phyloP scores from a whole-genome alignment of 2,329 filamentous ascomycete species.

The Sporothrix schenckii region DNA sequence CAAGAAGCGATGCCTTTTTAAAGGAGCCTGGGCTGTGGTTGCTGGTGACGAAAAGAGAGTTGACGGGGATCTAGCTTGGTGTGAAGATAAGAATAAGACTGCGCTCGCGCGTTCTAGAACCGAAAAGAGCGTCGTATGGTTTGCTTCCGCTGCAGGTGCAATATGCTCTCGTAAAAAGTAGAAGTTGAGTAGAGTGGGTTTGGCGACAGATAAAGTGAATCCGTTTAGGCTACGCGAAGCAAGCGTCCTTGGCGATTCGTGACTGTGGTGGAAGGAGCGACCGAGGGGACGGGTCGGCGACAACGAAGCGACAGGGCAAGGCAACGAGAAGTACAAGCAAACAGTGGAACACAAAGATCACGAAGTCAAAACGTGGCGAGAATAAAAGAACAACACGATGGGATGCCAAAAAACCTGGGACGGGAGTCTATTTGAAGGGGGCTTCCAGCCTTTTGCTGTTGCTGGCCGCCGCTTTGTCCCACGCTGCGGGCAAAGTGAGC shows the following conservation, averaged over 20 bases:
- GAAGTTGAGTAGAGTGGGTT: not conserved
- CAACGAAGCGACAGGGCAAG: slow-evolving; percentile 20
- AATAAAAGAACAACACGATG: not conserved
- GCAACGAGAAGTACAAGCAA: too few relatives aligned
- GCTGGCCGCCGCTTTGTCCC: not conserved
- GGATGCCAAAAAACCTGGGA: not conserved
- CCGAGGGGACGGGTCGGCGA: slow-evolving; percentile 11
- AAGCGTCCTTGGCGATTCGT: not conserved
- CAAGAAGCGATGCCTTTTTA: not conserved
- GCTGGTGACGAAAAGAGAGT: not conserved
- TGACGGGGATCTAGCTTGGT: not conserved
- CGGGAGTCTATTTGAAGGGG: not conserved
- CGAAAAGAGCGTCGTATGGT: not conserved
- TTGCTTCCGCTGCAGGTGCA: not conserved
- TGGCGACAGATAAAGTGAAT: not conserved
- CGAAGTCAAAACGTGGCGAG: not conserved
- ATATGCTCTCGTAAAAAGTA: not conserved
- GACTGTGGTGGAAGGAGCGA: not conserved
- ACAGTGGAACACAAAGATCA: too few relatives aligned
- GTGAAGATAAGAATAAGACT: too few relatives aligned
- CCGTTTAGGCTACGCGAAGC: not conserved
- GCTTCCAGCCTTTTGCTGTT: not conserved
- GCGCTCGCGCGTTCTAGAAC: not conserved
- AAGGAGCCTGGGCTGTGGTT: too few relatives aligned
- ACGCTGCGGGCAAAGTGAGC: slow-evolving; percentile 6